These are phyloP conservation scores for Blakeslea trispora DNA, from an alignment of 371 early-diverging fungal species.

Conservation along the genomic window DNA sequence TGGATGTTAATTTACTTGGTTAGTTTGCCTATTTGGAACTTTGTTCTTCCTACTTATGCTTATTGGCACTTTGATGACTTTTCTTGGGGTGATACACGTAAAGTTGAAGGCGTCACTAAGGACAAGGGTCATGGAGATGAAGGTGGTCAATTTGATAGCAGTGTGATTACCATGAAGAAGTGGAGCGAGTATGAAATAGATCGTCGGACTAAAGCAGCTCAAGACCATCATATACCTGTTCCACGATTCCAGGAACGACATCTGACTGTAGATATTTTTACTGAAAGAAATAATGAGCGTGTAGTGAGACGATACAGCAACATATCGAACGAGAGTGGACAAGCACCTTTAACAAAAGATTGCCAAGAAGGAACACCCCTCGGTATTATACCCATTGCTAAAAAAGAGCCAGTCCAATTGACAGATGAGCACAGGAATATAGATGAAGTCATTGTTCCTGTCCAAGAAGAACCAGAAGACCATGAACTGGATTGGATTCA, in stretches of 20 bases:
- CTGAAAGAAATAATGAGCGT: constrained; percentile 7
- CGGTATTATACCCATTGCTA: constrained; percentile 10
- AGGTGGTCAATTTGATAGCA: constrained; percentile 67
- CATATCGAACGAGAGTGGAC: constrained; percentile 33
- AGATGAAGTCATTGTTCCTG: not conserved
- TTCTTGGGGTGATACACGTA: constrained; percentile 98
- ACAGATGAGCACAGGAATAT: constrained; percentile 6
- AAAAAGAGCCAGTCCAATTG: not conserved
- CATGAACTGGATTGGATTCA: constrained; percentile 27
- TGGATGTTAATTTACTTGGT: constrained; percentile 96
- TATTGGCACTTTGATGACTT: constrained; percentile 99
- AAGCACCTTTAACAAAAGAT: constrained; percentile 28
- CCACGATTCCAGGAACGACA: constrained; percentile 23
- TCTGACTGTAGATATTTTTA: constrained; percentile 24
- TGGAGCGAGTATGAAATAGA: constrained; percentile 73
- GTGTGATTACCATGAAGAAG: constrained; percentile 65
- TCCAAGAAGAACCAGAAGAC: not conserved
- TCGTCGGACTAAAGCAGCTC: constrained; percentile 32
- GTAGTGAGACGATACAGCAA: constrained; percentile 17
- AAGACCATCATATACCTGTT: constrained; percentile 22
- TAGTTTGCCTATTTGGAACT: constrained; percentile 98
- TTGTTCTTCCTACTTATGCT: constrained; percentile 95
- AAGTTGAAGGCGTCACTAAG: constrained; percentile 71
- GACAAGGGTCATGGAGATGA: constrained; percentile 56
- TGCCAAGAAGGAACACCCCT: constrained; percentile 10